phyloP scores from a whole-genome alignment of 169 alveolate species.

The Plasmodium inui region DNA sequence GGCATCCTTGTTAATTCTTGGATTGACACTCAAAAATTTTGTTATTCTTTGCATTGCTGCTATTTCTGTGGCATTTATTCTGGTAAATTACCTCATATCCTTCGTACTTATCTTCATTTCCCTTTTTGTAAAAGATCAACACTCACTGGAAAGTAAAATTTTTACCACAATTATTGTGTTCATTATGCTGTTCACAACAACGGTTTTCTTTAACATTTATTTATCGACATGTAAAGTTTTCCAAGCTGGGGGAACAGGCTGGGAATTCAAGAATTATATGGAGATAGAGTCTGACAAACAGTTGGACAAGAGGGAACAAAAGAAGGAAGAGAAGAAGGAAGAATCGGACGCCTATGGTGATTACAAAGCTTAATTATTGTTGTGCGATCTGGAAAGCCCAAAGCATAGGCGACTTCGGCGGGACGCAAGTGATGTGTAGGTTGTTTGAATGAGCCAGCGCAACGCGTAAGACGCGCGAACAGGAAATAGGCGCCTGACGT shows the following conservation, averaged over 20 bases:
- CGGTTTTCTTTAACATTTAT: slow-evolving; percentile 19
- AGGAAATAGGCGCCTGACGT: background rate
- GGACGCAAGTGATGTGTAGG: background rate
- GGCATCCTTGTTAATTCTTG: slow-evolving; percentile 12
- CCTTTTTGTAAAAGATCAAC: background rate
- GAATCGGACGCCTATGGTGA: background rate
- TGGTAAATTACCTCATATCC: background rate
- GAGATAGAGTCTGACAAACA: background rate
- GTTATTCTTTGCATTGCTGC: slow-evolving; percentile 48
- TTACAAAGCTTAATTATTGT: slow-evolving; percentile 26
- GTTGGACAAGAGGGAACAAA: background rate
- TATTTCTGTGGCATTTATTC: background rate
- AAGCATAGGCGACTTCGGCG: background rate
- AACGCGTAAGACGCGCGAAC: background rate
- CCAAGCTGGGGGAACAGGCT: slow-evolving; percentile 61
- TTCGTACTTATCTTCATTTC: slow-evolving; percentile 4
- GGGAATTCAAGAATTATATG: slow-evolving; percentile 64
- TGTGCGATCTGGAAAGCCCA: background rate
- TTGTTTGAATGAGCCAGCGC: background rate
- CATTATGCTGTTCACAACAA: background rate
- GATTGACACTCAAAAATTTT: slow-evolving; percentile 34
- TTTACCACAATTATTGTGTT: background rate
- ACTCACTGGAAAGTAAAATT: background rate
- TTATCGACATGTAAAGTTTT: slow-evolving; percentile 20
- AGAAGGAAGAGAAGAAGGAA: background rate